Conservation (phyloP, 805 yeast genomes). For the Grigorovia yakushimaensis region DNA sequence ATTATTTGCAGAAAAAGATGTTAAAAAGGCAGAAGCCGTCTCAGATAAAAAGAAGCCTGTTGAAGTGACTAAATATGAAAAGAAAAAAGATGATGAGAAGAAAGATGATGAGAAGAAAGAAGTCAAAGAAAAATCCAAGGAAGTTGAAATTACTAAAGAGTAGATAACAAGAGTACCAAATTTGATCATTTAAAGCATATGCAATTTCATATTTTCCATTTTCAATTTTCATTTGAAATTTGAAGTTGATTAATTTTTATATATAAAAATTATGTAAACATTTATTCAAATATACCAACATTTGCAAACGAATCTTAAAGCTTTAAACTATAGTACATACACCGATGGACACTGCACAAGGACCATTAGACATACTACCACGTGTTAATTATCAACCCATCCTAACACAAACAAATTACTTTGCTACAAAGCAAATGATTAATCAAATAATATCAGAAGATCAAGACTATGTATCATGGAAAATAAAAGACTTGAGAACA, state of each 20-base stretch:
- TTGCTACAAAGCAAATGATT: conserved; percentile 25
- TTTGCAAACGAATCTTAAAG: too few species aligned
- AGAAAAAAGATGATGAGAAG: not conserved
- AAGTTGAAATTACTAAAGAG: too few species aligned
- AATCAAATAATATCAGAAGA: conserved; percentile 27
- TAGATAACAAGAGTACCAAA: too few species aligned
- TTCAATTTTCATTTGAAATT: too few species aligned
- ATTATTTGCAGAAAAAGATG: conserved; percentile 30
- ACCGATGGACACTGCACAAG: conserved; percentile 18
- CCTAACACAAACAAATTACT: conserved; percentile 22
- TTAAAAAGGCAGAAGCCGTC: not conserved
- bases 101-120: conserved; percentile 4
- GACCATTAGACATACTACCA: conserved; percentile 26
- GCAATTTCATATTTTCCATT: too few species aligned
- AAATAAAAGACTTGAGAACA: conserved; percentile 22
- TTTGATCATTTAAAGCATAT: too few species aligned
- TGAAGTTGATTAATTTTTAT: too few species aligned
- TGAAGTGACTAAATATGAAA: not conserved
- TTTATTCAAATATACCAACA: too few species aligned
- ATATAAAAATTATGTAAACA: too few species aligned
- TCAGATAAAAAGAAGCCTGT: not conserved
- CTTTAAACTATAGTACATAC: too few species aligned
- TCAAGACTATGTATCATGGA: conserved; percentile 28
- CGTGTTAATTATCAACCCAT: conserved; percentile 22
- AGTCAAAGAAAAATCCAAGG: too few species aligned